Percentiles rank a stretch among this genome's conserved stretches.
phyloP scores from a whole-genome alignment of 371 early-diverging fungal species.

The Fennellomyces sp. region DNA sequence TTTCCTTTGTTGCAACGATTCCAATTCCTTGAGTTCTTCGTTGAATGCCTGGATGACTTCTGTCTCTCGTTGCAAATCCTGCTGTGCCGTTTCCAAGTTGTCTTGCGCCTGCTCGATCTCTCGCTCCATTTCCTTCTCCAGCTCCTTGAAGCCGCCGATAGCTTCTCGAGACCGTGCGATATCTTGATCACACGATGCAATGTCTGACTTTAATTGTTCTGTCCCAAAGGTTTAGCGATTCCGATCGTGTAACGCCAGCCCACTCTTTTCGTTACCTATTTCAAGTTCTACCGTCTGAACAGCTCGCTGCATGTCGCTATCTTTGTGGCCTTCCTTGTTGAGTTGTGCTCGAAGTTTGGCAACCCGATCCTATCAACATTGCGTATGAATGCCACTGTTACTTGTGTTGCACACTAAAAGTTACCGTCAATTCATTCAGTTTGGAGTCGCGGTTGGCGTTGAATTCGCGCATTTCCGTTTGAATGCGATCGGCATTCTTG shows the following conservation, averaged over 20 bases:
- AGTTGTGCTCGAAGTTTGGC: slow-evolving; percentile 57
- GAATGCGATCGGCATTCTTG: slow-evolving; percentile 59
- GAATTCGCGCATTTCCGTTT: slow-evolving; percentile 90
- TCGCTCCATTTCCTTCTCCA: slow-evolving; percentile 11
- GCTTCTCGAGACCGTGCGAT: slow-evolving; percentile 48
- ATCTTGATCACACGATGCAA: slow-evolving; percentile 54
- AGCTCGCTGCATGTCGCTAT: slow-evolving; percentile 73
- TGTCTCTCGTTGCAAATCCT: slow-evolving; percentile 27
- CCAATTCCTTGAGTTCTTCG: slow-evolving; percentile 59
- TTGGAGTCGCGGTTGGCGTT: slow-evolving; percentile 82
- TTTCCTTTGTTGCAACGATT: slow-evolving; percentile 64
- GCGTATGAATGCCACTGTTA: no score
- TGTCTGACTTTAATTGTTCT: slow-evolving; percentile 73
- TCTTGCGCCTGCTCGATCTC: slow-evolving; percentile 29
- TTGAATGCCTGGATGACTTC: slow-evolving; percentile 37
- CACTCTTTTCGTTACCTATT: slow-evolving; percentile 44
- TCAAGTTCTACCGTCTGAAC: slow-evolving; percentile 73
- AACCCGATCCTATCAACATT: slow-evolving; percentile 65
- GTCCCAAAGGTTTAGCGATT: no score
- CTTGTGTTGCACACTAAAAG: not conserved
- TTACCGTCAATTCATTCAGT: slow-evolving; percentile 75
- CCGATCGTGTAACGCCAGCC: not conserved
- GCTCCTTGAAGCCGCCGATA: slow-evolving; percentile 60
- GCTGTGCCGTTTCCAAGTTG: slow-evolving; percentile 13
- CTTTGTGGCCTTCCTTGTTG: slow-evolving; percentile 50